Evolutionary conservation across 2,329 filamentous ascomycete species (phyloP).

Genomic region (Ploettnerulaceae sp.): DNA sequence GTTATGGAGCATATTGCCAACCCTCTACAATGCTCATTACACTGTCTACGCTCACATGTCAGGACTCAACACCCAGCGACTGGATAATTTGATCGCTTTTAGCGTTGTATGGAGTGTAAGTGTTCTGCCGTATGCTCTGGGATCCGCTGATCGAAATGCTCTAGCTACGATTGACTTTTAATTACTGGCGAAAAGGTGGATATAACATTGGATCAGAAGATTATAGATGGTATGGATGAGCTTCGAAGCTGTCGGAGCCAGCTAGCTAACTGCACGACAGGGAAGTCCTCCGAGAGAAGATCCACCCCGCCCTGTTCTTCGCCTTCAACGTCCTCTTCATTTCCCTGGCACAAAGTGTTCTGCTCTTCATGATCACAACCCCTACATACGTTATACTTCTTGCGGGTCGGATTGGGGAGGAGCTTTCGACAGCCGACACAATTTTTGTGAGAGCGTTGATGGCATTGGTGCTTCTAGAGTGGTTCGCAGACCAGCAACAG

Average conservation of each 20-base stretch:
- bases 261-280: conserved; percentile 35
- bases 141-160: conserved; percentile 9
- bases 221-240: conserved; percentile 67
- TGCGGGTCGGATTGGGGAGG: conserved; percentile 56
- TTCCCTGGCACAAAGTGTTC: conserved; percentile 71
- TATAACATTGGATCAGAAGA: conserved; percentile 88
- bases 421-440: conserved; percentile 50
- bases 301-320: conserved; percentile 63
- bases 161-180: conserved; percentile 79
- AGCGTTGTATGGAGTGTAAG: conserved; percentile 76
- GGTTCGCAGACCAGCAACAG: conserved; percentile 85
- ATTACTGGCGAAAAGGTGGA: conserved; percentile 94
- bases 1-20: conserved; percentile 84
- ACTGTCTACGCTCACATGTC: conserved; percentile 74
- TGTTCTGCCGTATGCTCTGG: conserved; percentile 1
- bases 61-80: conserved; percentile 61
- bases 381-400: conserved; percentile 83
- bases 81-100: conserved; percentile 69
- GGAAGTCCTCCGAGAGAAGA: conserved; percentile 64
- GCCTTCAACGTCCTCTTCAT: conserved; percentile 90
- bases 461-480: conserved; percentile 60
- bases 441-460: conserved; percentile 52
- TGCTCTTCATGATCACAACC: conserved; percentile 73
- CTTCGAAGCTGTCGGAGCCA: not conserved
- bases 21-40: conserved; percentile 81